These are phyloP conservation scores for Boeremia lycopersici DNA, from an alignment of 2,329 filamentous ascomycete species.

Conservation along the genomic window DNA sequence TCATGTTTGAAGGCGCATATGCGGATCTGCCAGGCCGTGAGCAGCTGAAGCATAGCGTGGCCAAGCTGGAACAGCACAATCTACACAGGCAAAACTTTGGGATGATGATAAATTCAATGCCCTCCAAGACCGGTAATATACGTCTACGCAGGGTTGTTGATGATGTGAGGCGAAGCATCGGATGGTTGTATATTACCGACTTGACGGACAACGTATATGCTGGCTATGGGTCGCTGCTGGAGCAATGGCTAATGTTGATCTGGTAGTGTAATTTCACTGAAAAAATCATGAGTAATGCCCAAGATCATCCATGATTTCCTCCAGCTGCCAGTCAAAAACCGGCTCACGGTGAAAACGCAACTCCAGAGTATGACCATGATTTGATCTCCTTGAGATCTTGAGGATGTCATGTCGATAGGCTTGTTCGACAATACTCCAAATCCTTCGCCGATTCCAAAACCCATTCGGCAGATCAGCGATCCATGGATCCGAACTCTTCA, in stretches of 20 bases:
- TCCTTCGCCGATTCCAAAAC: slow-evolving; percentile 35
- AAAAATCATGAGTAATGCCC: slow-evolving; percentile 5
- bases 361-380: neutral
- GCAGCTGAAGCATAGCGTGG: slow-evolving; percentile 15
- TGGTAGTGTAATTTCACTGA: neutral
- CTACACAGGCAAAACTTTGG: slow-evolving; percentile 26
- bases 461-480: slow-evolving; percentile 23
- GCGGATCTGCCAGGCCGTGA: slow-evolving; percentile 16
- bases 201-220: slow-evolving; percentile 23
- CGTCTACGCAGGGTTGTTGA: slow-evolving; percentile 31
- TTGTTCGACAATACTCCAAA: slow-evolving; percentile 33
- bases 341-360: slow-evolving; percentile 4
- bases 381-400: neutral
- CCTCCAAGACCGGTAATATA: slow-evolving; percentile 14
- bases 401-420: slow-evolving; percentile 6
- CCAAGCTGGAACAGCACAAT: slow-evolving; percentile 4
- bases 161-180: slow-evolving; percentile 22
- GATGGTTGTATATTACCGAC: slow-evolving; percentile 34
- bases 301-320: slow-evolving; percentile 16
- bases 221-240: slow-evolving; percentile 25
- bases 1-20: slow-evolving; percentile 34
- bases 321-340: slow-evolving; percentile 9
- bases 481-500: slow-evolving; percentile 15
- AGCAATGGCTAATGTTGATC: slow-evolving; percentile 29
- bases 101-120: slow-evolving; percentile 27